Evolutionary conservation across 2,329 filamentous ascomycete genomes (phyloP).

Genomic region (Aspergillus versicolor): DNA sequence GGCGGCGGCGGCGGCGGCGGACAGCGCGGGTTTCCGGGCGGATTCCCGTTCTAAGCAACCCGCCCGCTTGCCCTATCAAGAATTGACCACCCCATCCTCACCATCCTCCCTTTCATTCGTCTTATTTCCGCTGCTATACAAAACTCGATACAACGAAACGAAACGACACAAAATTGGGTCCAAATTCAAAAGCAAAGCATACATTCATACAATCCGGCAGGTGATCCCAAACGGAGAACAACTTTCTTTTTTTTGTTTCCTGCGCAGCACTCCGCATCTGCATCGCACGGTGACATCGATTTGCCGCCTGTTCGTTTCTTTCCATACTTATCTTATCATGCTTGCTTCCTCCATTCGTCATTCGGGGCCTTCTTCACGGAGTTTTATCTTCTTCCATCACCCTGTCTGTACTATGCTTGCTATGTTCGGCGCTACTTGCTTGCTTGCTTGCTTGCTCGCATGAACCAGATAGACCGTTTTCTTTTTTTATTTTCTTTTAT

Average conservation of each 20-base stretch:
- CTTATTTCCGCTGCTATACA: background rate
- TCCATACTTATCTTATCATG: background rate
- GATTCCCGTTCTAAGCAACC: slow-evolving; percentile 58
- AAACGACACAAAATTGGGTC: background rate
- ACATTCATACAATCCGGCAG: background rate
- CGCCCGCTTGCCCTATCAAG: background rate
- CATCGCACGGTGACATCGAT: slow-evolving; percentile 5
- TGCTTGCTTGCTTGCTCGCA: background rate
- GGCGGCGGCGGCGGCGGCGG: slow-evolving; percentile 34
- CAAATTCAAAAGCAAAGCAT: background rate
- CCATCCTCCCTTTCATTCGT: background rate
- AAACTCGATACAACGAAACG: background rate
- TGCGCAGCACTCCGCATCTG: background rate
- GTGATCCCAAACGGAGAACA: background rate
- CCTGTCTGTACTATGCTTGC: slow-evolving; percentile 5
- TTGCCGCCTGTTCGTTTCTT: background rate
- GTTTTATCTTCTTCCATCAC: background rate
- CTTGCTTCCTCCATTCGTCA: background rate
- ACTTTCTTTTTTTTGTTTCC: background rate
- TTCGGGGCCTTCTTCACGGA: background rate
- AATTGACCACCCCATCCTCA: background rate
- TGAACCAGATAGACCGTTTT: slow-evolving; percentile 7
- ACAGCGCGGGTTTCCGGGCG: slow-evolving; percentile 48
- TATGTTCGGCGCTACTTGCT: slow-evolving; percentile 5
- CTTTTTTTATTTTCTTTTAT: background rate